Evolutionary conservation across 2,329 filamentous ascomycete genomes (phyloP).

Genomic region (Colletotrichum costaricense): DNA sequence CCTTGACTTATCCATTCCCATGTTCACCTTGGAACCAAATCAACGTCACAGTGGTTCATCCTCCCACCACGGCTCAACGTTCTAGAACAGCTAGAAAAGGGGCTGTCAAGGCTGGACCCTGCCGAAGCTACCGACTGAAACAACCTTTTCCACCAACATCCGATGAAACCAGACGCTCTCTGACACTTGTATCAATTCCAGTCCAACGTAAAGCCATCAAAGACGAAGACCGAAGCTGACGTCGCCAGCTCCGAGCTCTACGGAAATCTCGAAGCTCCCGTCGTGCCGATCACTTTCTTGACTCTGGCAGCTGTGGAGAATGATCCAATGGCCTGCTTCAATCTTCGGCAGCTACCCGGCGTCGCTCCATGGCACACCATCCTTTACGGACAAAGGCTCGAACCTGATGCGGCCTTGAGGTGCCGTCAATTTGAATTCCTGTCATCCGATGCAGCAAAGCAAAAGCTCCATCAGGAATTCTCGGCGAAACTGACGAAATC

Average conservation of each 20-base stretch:
- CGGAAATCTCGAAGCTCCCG: neutral
- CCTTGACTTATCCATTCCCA: neutral
- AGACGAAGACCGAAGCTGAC: neutral
- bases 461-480: neutral
- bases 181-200: neutral
- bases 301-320: neutral
- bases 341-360: neutral
- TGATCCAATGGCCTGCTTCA: neutral
- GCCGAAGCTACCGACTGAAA: slow-evolving; percentile 4
- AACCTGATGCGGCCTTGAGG: neutral
- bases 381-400: neutral
- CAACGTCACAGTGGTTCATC: slow-evolving; percentile 4
- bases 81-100: neutral
- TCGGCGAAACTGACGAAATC: neutral
- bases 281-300: neutral
- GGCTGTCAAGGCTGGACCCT: too few relatives aligned
- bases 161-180: slow-evolving; percentile 23
- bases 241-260: neutral
- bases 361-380: neutral
- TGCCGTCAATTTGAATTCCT: neutral
- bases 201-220: neutral
- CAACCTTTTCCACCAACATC: slow-evolving; percentile 7
- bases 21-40: too few relatives aligned
- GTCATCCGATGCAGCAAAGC: neutral
- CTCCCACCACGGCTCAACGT: neutral